A percentile compares a stretch with the other conserved stretches of the same genome.
Conservation (phyloP, 768 basidiomycete species). For the Tremella fuciformis region DNA sequence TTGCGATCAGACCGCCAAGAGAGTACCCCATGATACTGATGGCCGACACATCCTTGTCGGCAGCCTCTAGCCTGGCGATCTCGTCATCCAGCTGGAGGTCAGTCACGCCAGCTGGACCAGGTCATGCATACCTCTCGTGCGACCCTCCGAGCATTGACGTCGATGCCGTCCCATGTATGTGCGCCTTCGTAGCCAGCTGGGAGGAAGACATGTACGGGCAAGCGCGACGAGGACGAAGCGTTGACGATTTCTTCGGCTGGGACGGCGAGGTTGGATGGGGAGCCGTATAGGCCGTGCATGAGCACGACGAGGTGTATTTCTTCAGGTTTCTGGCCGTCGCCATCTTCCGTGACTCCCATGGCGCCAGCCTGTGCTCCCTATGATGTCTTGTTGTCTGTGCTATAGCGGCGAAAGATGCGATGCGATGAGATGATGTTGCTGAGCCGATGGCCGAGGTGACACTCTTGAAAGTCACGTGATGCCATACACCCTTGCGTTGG, state of each 20-base stretch:
- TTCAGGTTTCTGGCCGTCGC: background rate
- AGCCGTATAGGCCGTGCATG: conserved; percentile 48
- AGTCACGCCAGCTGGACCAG: background rate
- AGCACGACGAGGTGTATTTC: conserved; percentile 45
- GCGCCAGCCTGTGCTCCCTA: too few species aligned
- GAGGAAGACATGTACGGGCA: conserved; percentile 17
- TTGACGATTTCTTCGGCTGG: conserved; percentile 27
- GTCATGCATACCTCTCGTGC: conserved; percentile 30
- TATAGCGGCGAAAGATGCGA: too few species aligned
- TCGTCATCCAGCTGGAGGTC: conserved; percentile 29
- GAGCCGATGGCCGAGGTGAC: too few species aligned
- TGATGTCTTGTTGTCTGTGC: too few species aligned
- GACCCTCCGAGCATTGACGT: conserved; percentile 43
- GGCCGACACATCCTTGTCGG: conserved; percentile 23
- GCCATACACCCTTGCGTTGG: too few species aligned
- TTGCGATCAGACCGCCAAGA: conserved; percentile 43
- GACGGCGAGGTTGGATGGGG: conserved; percentile 25
- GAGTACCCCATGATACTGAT: conserved; percentile 45
- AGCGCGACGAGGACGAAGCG: conserved; percentile 7
- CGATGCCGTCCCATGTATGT: conserved; percentile 49
- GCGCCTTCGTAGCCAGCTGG: conserved; percentile 26
- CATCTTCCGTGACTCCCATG: too few species aligned
- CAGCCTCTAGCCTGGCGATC: conserved; percentile 34
- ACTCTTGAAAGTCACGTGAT: too few species aligned
- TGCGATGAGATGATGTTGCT: too few species aligned